A percentile compares a stretch with the other conserved stretches of the same genome.
Conservation (phyloP, 2,329 filamentous ascomycete species). For the Clonostachys solani region DNA sequence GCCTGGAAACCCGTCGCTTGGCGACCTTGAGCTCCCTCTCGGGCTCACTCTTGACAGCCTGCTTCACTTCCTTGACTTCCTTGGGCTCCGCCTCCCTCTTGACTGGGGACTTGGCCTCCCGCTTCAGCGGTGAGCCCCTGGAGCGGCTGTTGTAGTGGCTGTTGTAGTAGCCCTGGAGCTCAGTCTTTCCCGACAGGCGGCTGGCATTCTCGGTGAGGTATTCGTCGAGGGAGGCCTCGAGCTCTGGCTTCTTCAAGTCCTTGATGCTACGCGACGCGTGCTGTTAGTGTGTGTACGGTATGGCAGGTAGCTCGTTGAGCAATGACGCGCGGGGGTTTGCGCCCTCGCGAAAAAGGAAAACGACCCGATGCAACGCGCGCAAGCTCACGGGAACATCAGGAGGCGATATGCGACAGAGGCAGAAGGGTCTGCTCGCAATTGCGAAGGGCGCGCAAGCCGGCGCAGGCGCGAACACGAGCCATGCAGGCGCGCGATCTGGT, state of each 20-base stretch:
- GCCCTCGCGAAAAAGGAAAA: not conserved
- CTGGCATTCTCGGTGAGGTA: constrained; percentile 67
- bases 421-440: no score
- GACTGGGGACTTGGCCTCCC: constrained; percentile 34
- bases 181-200: constrained; percentile 57
- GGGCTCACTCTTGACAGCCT: constrained; percentile 27
- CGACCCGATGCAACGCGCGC: not conserved
- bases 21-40: constrained; percentile 36
- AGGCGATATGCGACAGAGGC: no score
- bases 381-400: not conserved
- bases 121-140: constrained; percentile 60
- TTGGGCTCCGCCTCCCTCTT: constrained; percentile 26
- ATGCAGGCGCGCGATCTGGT: not conserved
- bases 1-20: constrained; percentile 39
- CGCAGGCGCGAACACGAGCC: no score
- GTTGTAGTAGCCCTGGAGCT: constrained; percentile 73
- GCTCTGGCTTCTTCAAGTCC: constrained; percentile 70
- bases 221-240: constrained; percentile 71
- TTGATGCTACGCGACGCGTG: constrained; percentile 50
- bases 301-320: not conserved
- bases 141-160: constrained; percentile 64
- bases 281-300: no score
- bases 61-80: constrained; percentile 38
- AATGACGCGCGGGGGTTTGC: no score
- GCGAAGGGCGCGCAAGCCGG: no score